phyloP scores from a whole-genome alignment of 2,329 filamentous ascomycete species.

The Cladosporium sp. region DNA sequence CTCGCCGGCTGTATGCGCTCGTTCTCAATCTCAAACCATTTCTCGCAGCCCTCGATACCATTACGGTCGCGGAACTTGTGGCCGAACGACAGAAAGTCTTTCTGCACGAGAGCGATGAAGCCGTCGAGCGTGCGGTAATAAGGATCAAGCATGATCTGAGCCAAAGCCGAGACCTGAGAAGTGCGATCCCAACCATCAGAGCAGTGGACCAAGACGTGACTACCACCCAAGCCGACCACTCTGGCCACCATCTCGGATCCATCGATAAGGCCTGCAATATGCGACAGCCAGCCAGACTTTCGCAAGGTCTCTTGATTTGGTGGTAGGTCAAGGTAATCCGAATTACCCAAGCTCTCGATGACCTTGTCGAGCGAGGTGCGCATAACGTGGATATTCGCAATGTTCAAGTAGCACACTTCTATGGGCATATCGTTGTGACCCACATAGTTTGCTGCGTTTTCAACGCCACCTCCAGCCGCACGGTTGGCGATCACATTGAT shows the following conservation, averaged over 20 bases:
- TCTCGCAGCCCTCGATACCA: conserved; percentile 81
- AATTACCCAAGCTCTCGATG: conserved; percentile 85
- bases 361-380: conserved; percentile 83
- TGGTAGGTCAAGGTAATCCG: conserved; percentile 76
- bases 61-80: conserved; percentile 96
- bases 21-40: conserved; percentile 87
- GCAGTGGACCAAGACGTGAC: conserved; percentile 93
- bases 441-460: conserved; percentile 97
- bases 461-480: conserved; percentile 84
- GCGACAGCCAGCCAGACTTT: conserved; percentile 86
- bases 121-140: conserved; percentile 93
- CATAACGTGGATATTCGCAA: conserved; percentile 99
- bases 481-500: conserved; percentile 96
- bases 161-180: conserved; percentile 84
- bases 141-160: conserved; percentile 90
- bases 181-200: conserved; percentile 98
- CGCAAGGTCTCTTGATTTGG: conserved; percentile 76
- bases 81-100: conserved; percentile 96
- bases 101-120: conserved; percentile 91
- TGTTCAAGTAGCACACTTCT: conserved; percentile 81
- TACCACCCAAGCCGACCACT: conserved; percentile 86
- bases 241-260: conserved; percentile 80
- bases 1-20: conserved; percentile 59
- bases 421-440: conserved; percentile 59
- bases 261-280: conserved; percentile 78